These are phyloP conservation scores for Monascus purpureus DNA, from an alignment of 495 filamentous ascomycete species.

Conservation along the genomic window DNA sequence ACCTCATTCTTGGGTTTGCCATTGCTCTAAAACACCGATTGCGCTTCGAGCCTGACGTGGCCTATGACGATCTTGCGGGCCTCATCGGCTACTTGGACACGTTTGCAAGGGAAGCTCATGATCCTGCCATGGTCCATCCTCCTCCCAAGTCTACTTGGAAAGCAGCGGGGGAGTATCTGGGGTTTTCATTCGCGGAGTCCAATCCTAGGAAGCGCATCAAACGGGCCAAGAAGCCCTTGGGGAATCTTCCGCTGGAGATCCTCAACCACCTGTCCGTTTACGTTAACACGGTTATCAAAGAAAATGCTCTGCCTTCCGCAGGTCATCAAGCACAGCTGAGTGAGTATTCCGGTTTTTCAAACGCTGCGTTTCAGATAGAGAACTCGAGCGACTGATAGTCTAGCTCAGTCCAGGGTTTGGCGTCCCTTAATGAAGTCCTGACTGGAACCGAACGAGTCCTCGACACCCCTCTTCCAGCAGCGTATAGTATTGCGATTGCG, in stretches of 20 bases:
- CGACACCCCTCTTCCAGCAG: conserved; percentile 70
- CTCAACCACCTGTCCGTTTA: conserved; percentile 58
- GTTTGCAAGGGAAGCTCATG: conserved; percentile 55
- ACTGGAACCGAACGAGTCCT: conserved; percentile 68
- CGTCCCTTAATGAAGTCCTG: conserved; percentile 56
- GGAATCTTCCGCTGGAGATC: conserved; percentile 68
- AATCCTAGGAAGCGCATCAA: conserved; percentile 66
- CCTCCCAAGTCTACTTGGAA: conserved; percentile 43
- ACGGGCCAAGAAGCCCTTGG: conserved; percentile 45
- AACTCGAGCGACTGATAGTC: conserved; percentile 1
- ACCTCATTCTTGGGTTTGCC: conserved; percentile 67
- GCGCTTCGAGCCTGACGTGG: conserved; percentile 75
- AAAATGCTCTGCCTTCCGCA: conserved; percentile 39
- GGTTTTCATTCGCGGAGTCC: conserved; percentile 52
- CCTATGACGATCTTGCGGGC: conserved; percentile 50
- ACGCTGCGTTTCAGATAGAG: not conserved
- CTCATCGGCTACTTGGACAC: conserved; percentile 25
- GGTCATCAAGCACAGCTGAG: conserved; percentile 31
- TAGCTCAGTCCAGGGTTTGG: conserved; percentile 30
- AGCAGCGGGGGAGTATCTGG: conserved; percentile 50
- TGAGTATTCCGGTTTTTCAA: conserved; percentile 7
- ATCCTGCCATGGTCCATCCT: conserved; percentile 28
- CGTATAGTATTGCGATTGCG: conserved; percentile 72
- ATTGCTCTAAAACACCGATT: conserved; percentile 71
- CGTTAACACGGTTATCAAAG: conserved; percentile 40